Percentiles rank a stretch among this genome's conserved stretches.
These are phyloP conservation scores for Neoconidiobolus thromboides DNA, from an alignment of 371 early-diverging fungal genomes.

Conservation along the genomic window DNA sequence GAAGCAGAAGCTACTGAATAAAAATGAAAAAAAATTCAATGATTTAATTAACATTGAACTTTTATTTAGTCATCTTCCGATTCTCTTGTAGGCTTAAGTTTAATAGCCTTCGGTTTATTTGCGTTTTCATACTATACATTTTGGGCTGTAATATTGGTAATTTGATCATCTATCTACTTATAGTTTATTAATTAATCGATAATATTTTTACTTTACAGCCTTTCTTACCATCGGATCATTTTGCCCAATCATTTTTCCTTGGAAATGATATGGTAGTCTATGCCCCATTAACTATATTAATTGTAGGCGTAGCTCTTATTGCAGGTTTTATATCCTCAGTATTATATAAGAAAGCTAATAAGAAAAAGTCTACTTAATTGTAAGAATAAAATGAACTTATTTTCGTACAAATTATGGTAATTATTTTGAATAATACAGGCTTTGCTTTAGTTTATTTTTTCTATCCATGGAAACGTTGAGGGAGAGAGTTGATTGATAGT, in stretches of 20 bases:
- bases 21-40: too few relatives aligned
- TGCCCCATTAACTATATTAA: neutral
- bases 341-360: neutral
- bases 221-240: neutral
- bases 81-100: neutral
- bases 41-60: too few relatives aligned
- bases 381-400: too few relatives aligned
- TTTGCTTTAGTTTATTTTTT: too few relatives aligned
- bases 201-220: neutral
- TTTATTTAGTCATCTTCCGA: neutral
- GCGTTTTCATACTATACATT: neutral
- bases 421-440: too few relatives aligned
- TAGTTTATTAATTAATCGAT: neutral
- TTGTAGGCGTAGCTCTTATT: neutral
- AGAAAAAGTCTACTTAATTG: neutral
- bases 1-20: too few relatives aligned
- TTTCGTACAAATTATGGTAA: too few relatives aligned
- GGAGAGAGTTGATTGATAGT: too few relatives aligned
- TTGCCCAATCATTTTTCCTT: neutral
- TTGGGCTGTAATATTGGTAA: slow-evolving; percentile 1
- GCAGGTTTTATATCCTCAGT: neutral
- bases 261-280: neutral
- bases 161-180: neutral
- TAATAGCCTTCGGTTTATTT: neutral
- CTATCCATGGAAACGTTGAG: too few relatives aligned